phyloP scores from a whole-genome alignment of 768 basidiomycete genomes.

The Boletus sp. region DNA sequence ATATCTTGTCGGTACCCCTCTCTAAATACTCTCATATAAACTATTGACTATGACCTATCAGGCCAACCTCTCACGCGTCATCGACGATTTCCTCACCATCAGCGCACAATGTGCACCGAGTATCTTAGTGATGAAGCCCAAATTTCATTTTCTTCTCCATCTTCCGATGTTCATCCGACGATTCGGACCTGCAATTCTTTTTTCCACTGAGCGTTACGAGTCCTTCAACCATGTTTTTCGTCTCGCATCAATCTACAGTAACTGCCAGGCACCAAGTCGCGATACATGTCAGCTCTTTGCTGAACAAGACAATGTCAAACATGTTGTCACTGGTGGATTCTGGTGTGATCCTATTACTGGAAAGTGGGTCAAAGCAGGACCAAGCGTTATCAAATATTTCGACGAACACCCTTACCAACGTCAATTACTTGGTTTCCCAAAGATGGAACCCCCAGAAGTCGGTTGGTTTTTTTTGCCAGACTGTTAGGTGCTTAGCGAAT shows the following conservation, averaged over 20 bases:
- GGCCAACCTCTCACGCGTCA: constrained; percentile 12
- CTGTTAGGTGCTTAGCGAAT: too few relatives aligned
- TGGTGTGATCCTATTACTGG: constrained; percentile 8
- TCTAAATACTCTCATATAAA: not conserved
- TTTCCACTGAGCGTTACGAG: constrained; percentile 30
- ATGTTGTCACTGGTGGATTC: constrained; percentile 10
- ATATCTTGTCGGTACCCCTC: constrained; percentile 30
- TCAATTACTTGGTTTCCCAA: not conserved
- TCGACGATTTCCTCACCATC: constrained; percentile 25
- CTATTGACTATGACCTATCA: not conserved
- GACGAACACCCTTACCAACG: not conserved
- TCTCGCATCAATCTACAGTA: constrained; percentile 26
- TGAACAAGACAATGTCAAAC: constrained; percentile 11
- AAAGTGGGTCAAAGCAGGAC: constrained; percentile 1
- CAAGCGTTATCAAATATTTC: not conserved
- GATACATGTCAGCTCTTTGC: constrained; percentile 20
- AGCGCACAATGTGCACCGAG: constrained; percentile 24
- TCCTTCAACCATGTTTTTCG: constrained; percentile 30
- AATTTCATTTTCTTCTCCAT: constrained; percentile 34
- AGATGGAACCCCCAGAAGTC: not conserved
- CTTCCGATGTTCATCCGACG: constrained; percentile 23
- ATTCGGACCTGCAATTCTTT: constrained; percentile 31
- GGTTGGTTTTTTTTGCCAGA: not conserved
- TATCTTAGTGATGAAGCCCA: constrained; percentile 27
- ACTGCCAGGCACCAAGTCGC: constrained; percentile 29